Percentiles rank a stretch among this genome's conserved stretches.
Conservation (phyloP, 805 yeast genomes). For the Yamadazyma paraphyllophila region DNA sequence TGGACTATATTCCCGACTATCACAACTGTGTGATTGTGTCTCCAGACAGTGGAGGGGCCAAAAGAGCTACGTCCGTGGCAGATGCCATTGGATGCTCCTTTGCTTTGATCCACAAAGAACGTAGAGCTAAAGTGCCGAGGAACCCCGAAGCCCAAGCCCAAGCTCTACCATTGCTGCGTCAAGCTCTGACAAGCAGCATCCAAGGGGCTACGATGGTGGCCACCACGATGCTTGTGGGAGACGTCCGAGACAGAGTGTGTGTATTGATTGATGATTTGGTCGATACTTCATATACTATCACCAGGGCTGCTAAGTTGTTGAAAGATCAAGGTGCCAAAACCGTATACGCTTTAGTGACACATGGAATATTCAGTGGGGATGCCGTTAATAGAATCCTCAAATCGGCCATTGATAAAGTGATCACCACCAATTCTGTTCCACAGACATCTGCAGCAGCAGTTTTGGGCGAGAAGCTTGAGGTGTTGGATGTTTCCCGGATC, state of each 20-base stretch:
- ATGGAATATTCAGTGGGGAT: conserved; percentile 90
- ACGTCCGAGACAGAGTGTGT: conserved; percentile 81
- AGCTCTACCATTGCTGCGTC: conserved; percentile 13
- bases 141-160: conserved; percentile 24
- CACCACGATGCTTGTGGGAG: conserved; percentile 95
- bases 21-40: conserved; percentile 87
- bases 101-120: conserved; percentile 93
- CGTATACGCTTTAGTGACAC: conserved; percentile 87
- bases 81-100: conserved; percentile 85
- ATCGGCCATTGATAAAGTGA: conserved; percentile 75
- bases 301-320: conserved; percentile 86
- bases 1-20: conserved; percentile 72
- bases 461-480: conserved; percentile 58
- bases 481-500: conserved; percentile 81
- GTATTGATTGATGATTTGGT: conserved; percentile 91
- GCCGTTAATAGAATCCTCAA: conserved; percentile 69
- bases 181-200: background rate
- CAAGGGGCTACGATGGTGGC: conserved; percentile 46
- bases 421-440: conserved; percentile 90
- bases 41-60: conserved; percentile 99
- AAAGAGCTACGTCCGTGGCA: conserved; percentile 91
- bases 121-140: conserved; percentile 51
- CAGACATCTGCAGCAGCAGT: conserved; percentile 57
- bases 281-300: conserved; percentile 89
- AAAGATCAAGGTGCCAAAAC: conserved; percentile 90